Percentiles rank a stretch among this genome's conserved stretches.
These are phyloP conservation scores for Ocimum tenuiflorum DNA, from an alignment of 257 asterid species.

Conservation along the genomic window DNA sequence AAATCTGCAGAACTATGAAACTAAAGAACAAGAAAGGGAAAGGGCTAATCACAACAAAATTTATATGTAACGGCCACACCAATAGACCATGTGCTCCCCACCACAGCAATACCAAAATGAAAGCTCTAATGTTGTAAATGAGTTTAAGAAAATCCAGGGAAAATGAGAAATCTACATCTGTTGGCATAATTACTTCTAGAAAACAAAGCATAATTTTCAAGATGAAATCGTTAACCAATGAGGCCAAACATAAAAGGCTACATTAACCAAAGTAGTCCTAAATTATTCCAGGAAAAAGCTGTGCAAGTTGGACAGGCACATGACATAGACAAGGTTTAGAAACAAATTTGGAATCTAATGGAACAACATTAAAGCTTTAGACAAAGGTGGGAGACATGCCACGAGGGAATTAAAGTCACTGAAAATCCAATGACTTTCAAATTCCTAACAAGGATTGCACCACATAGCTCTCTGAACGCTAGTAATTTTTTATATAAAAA, in stretches of 20 bases:
- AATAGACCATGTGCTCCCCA: not conserved
- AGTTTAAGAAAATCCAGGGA: not conserved
- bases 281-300: not conserved
- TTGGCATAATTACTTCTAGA: not conserved
- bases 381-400: not conserved
- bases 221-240: not conserved
- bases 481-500: not conserved
- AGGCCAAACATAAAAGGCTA: not conserved
- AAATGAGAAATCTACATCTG: not conserved
- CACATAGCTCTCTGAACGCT: not conserved
- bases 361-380: not conserved
- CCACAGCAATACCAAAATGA: not conserved
- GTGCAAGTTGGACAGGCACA: not conserved
- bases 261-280: not conserved
- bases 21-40: not conserved
- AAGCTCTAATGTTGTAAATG: not conserved
- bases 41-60: constrained; percentile 9
- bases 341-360: not conserved
- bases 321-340: not conserved
- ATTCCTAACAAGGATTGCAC: not conserved
- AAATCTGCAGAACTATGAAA: not conserved
- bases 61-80: not conserved
- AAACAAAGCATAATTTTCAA: not conserved
- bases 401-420: not conserved
- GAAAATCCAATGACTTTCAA: not conserved